These are phyloP conservation scores for Scenedesmus sp. DNA, from an alignment of 163 green algal genomes.

Conservation along the genomic window DNA sequence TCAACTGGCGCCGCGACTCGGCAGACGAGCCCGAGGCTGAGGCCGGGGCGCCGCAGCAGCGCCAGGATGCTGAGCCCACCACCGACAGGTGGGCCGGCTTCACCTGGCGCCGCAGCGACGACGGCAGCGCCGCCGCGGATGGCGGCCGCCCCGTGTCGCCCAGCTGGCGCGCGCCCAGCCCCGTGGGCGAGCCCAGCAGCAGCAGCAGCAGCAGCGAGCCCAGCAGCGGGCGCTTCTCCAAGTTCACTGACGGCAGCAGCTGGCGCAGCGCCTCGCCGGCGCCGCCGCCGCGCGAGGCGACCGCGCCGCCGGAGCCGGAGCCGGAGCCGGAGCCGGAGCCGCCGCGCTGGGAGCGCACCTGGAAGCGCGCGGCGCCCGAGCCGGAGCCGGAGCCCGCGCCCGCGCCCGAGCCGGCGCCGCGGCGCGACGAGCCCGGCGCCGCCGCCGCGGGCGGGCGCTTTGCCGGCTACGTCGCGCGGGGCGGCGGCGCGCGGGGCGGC, in stretches of 20 bases:
- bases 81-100: too few relatives aligned
- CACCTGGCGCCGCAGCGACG: slow-evolving; percentile 6
- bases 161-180: slow-evolving; percentile 15
- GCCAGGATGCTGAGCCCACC: background rate
- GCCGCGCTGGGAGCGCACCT: background rate
- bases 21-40: background rate
- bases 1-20: background rate
- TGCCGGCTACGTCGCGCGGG: slow-evolving; percentile 13
- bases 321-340: background rate
- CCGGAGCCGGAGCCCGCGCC: slow-evolving; percentile 10
- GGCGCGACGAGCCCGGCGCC: too few relatives aligned
- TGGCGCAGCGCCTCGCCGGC: slow-evolving; percentile 3
- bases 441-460: slow-evolving; percentile 13
- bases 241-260: slow-evolving; percentile 19
- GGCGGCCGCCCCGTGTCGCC: background rate
- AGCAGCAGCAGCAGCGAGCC: slow-evolving; percentile 15
- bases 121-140: background rate
- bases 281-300: background rate
- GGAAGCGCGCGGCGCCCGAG: background rate
- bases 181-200: slow-evolving; percentile 15
- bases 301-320: background rate
- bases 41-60: background rate
- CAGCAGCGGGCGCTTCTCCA: slow-evolving; percentile 16
- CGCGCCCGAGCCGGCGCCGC: too few relatives aligned
- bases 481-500: background rate